Conservation (phyloP, 495 filamentous ascomycete genomes). For the Trichoderma asperelloides region DNA sequence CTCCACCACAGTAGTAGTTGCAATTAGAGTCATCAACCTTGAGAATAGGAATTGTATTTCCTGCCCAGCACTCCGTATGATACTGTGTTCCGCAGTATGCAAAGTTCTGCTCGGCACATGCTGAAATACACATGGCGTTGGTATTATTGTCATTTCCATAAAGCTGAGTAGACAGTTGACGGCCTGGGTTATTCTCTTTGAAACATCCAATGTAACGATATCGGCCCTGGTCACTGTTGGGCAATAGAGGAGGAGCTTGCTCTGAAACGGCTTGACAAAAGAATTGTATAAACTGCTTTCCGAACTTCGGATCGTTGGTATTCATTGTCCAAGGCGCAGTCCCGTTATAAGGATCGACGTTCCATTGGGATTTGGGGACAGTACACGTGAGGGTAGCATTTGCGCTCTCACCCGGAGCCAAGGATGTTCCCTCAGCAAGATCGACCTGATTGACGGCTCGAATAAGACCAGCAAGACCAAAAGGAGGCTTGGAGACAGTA, state of each 20-base stretch:
- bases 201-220: slow-evolving; percentile 36
- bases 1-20: slow-evolving; percentile 31
- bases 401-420: slow-evolving; percentile 30
- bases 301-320: slow-evolving; percentile 32
- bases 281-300: slow-evolving; percentile 31
- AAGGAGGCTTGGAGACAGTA: slow-evolving; percentile 43
- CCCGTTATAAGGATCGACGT: slow-evolving; percentile 30
- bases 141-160: slow-evolving; percentile 23
- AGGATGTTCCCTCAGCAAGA: slow-evolving; percentile 39
- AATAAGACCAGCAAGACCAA: slow-evolving; percentile 29
- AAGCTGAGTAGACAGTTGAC: slow-evolving; percentile 28
- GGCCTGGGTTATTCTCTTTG: slow-evolving; percentile 30
- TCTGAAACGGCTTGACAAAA: slow-evolving; percentile 28
- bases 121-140: slow-evolving; percentile 33
- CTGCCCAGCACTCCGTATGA: slow-evolving; percentile 43
- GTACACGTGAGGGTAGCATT: slow-evolving; percentile 36
- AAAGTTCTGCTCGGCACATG: slow-evolving; percentile 27
- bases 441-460: slow-evolving; percentile 35
- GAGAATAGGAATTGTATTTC: slow-evolving; percentile 17
- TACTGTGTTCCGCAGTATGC: slow-evolving; percentile 44
- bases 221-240: slow-evolving; percentile 19
- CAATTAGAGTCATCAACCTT: slow-evolving; percentile 24
- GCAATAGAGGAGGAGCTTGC: slow-evolving; percentile 28
- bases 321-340: slow-evolving; percentile 37
- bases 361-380: slow-evolving; percentile 38